Percentiles rank a stretch among this genome's conserved stretches.
Evolutionary conservation across 2,329 filamentous ascomycete species (phyloP).

Genomic region (Aaosphaeria arxii): DNA sequence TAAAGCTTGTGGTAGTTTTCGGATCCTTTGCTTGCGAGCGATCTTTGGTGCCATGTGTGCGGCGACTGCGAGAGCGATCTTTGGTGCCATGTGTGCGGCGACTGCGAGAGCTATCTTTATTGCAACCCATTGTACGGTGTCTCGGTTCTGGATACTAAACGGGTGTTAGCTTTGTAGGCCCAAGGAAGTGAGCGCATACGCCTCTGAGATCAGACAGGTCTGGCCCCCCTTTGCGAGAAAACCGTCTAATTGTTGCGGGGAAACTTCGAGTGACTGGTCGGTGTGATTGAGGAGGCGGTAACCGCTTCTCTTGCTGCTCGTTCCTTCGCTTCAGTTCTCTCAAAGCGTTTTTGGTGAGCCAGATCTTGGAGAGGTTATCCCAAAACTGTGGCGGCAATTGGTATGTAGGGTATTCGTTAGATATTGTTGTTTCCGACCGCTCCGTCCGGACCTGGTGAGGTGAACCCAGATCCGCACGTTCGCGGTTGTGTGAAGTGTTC

Average conservation of each 20-base stretch:
- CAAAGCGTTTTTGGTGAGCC: slow-evolving; percentile 12
- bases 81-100: not conserved
- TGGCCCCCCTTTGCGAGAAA: not conserved
- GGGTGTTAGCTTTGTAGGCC: not conserved
- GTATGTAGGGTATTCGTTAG: no score
- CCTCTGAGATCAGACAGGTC: not conserved
- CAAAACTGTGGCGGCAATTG: slow-evolving; percentile 8
- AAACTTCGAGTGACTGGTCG: not conserved
- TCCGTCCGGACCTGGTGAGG: no score
- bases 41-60: no score
- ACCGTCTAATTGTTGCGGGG: not conserved
- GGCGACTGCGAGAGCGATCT: no score
- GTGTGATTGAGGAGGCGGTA: not conserved
- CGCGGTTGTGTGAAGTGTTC: no score
- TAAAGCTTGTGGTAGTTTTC: slow-evolving; percentile 15
- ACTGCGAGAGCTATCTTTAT: no score
- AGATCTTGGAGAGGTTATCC: slow-evolving; percentile 15
- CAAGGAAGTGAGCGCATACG: not conserved
- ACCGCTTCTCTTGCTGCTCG: not conserved
- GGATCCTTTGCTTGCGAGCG: no score
- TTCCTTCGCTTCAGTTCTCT: slow-evolving; percentile 15
- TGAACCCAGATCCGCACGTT: no score
- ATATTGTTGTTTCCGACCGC: no score
- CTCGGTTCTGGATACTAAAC: not conserved
- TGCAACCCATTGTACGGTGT: not conserved